Conservation (phyloP, 768 basidiomycete species). For the Mycena polygramma region DNA sequence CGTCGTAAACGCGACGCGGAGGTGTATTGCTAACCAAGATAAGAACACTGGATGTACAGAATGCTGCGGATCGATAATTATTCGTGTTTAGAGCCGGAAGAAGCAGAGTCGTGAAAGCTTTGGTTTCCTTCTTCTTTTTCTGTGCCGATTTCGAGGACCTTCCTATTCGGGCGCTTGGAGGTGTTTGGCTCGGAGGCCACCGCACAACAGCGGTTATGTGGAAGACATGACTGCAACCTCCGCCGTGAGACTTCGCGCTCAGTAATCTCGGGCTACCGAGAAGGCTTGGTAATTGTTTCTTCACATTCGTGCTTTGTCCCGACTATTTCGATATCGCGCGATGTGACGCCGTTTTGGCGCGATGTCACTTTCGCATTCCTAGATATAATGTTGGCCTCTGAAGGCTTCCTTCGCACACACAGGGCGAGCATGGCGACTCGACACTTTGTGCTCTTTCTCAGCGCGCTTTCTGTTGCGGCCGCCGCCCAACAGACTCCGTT, state of each 20-base stretch:
- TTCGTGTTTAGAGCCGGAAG: no score
- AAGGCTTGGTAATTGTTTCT: slow-evolving; percentile 6
- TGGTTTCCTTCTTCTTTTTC: no score
- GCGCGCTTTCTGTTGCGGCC: slow-evolving; percentile 12
- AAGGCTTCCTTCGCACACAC: neutral
- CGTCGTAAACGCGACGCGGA: slow-evolving; percentile 39
- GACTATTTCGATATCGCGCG: slow-evolving; percentile 23
- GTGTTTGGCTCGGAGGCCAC: slow-evolving; percentile 15
- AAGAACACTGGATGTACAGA: neutral
- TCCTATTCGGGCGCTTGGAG: slow-evolving; percentile 9
- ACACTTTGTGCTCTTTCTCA: slow-evolving; percentile 3
- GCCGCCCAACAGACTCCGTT: slow-evolving; percentile 30
- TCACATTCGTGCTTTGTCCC: neutral
- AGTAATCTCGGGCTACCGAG: neutral
- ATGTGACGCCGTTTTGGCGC: slow-evolving; percentile 33
- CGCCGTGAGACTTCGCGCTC: neutral
- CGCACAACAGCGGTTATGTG: neutral
- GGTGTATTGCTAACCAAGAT: neutral
- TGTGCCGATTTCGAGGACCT: neutral
- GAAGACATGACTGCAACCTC: no score
- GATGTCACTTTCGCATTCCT: slow-evolving; percentile 3
- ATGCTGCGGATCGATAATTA: no score
- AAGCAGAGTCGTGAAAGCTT: no score
- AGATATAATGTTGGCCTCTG: neutral
- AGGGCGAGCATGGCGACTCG: neutral